Percentiles rank a stretch among this genome's conserved stretches.
These are phyloP conservation scores for Phytophthora meadii DNA, from an alignment of 352 stramenopile species.

Conservation along the genomic window DNA sequence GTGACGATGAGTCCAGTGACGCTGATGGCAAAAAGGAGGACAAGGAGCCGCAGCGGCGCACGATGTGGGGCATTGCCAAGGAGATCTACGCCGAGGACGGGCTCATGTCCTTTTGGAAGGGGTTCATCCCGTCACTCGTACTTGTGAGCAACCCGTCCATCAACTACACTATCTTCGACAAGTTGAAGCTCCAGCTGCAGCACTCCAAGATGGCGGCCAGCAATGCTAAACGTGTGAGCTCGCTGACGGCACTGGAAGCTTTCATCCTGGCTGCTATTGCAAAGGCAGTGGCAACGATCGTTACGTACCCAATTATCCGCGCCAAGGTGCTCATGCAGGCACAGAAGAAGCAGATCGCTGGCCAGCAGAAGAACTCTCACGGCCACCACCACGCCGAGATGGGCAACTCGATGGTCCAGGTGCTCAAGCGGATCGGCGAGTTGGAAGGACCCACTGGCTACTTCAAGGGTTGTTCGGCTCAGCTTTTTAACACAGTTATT, in stretches of 20 bases:
- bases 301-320: slow-evolving; percentile 91
- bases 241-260: slow-evolving; percentile 72
- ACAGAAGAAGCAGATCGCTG: slow-evolving; percentile 63
- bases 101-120: slow-evolving; percentile 85
- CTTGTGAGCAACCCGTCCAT: slow-evolving; percentile 91
- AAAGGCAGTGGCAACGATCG: slow-evolving; percentile 83
- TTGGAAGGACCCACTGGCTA: slow-evolving; percentile 63
- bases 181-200: slow-evolving; percentile 78
- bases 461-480: slow-evolving; percentile 81
- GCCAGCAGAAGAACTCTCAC: slow-evolving; percentile 26
- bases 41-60: slow-evolving; percentile 37
- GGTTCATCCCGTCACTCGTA: slow-evolving; percentile 88
- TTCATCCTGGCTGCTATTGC: slow-evolving; percentile 84
- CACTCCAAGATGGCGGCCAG: slow-evolving; percentile 55
- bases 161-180: slow-evolving; percentile 91
- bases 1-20: slow-evolving; percentile 52
- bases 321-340: slow-evolving; percentile 90
- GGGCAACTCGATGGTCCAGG: slow-evolving; percentile 70
- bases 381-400: slow-evolving; percentile 54
- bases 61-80: slow-evolving; percentile 53
- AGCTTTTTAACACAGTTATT: slow-evolving; percentile 85
- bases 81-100: slow-evolving; percentile 80
- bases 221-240: slow-evolving; percentile 46
- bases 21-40: slow-evolving; percentile 39
- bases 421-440: slow-evolving; percentile 72